Evolutionary conservation across 73 alveolate genomes (phyloP).

Genomic region (Stentor coeruleus): DNA sequence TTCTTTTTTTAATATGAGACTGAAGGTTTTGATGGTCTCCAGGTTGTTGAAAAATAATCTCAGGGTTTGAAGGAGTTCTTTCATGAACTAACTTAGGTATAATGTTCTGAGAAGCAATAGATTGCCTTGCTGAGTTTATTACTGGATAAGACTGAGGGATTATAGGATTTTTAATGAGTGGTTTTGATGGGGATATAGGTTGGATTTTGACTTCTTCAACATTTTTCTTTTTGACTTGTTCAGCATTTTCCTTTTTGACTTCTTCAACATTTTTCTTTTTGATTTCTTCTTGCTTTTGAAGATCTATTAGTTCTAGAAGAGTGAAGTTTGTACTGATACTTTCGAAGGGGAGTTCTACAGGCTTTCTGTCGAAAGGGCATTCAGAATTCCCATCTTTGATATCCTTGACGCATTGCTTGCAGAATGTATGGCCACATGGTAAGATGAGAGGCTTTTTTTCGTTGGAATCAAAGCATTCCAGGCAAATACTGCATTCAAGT

Average conservation of each 20-base stretch:
- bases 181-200: no score
- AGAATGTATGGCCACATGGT: constrained; percentile 51
- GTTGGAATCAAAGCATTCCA: constrained; percentile 30
- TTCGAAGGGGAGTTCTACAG: background rate
- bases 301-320: background rate
- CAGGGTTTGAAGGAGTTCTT: background rate
- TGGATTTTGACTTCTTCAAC: no score
- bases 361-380: constrained; percentile 38
- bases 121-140: background rate
- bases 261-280: no score
- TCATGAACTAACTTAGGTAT: background rate
- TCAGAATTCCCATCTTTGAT: constrained; percentile 13
- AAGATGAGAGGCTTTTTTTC: constrained; percentile 45
- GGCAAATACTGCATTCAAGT: constrained; percentile 33
- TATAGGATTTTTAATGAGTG: no score
- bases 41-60: no score
- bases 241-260: no score
- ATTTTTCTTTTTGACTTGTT: no score
- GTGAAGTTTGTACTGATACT: background rate
- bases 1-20: no score
- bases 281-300: no score
- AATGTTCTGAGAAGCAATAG: background rate
- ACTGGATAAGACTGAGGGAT: background rate
- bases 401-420: constrained; percentile 38
- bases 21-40: no score